Evolutionary conservation across 768 basidiomycete species (phyloP).

Genomic region (Termitomyces sp.): DNA sequence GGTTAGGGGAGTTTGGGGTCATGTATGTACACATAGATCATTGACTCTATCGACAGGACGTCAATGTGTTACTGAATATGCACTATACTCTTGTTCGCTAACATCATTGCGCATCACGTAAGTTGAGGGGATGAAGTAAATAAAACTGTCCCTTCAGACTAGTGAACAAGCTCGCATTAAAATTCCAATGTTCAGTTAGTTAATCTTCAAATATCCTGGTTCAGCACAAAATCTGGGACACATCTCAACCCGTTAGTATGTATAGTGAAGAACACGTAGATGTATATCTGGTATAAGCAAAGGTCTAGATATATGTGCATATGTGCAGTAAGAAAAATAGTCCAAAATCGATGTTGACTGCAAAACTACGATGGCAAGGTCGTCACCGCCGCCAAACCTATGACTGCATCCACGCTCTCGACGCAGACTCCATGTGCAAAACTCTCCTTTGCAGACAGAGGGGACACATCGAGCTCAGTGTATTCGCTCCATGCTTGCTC

Average conservation of each 20-base stretch:
- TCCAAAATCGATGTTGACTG: background rate
- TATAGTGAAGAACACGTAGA: background rate
- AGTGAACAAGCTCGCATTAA: background rate
- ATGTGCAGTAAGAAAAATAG: constrained; percentile 1
- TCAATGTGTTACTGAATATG: too few relatives aligned
- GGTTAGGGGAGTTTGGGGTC: background rate
- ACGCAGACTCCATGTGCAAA: constrained; percentile 57
- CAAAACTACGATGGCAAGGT: background rate
- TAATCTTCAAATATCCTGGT: background rate
- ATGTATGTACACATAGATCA: background rate
- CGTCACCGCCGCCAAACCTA: constrained; percentile 42
- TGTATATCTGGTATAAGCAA: constrained; percentile 1
- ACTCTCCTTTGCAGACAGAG: constrained; percentile 69
- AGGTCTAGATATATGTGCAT: constrained; percentile 3
- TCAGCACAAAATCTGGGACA: background rate
- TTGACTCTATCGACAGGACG: background rate
- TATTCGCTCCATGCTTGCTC: constrained; percentile 68
- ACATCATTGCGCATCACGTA: too few relatives aligned
- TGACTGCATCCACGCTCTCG: constrained; percentile 53
- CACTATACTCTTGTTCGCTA: background rate
- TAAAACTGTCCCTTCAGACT: too few relatives aligned
- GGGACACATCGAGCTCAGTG: constrained; percentile 60
- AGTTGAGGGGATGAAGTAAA: too few relatives aligned
- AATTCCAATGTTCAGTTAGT: too few relatives aligned
- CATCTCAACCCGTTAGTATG: background rate